Evolutionary conservation across 768 basidiomycete species (phyloP).

Genomic region (Podaxis mareebaensis): DNA sequence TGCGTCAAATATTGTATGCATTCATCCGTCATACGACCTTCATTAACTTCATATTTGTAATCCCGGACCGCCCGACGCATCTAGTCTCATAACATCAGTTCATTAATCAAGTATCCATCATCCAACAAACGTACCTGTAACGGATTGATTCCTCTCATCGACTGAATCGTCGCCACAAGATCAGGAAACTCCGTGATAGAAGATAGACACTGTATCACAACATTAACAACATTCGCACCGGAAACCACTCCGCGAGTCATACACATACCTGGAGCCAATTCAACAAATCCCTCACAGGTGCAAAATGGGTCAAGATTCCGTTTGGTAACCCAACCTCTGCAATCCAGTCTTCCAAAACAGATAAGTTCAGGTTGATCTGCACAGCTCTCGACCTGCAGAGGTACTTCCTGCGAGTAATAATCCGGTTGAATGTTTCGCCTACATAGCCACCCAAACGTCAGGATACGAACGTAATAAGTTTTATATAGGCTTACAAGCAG

Average conservation of each 20-base stretch:
- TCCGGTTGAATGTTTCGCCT: slow-evolving; percentile 87
- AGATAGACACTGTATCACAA: slow-evolving; percentile 64
- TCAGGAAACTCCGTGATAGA: slow-evolving; percentile 86
- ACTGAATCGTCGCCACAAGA: slow-evolving; percentile 88
- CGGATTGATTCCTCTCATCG: slow-evolving; percentile 85
- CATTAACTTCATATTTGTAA: slow-evolving; percentile 92
- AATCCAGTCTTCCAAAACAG: slow-evolving; percentile 90
- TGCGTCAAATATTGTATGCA: slow-evolving; percentile 93
- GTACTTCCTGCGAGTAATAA: slow-evolving; percentile 91
- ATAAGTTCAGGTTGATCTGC: slow-evolving; percentile 87
- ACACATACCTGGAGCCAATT: slow-evolving; percentile 81
- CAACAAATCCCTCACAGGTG: slow-evolving; percentile 80
- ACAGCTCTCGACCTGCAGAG: slow-evolving; percentile 88
- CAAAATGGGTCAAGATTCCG: slow-evolving; percentile 79
- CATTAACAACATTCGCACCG: neutral
- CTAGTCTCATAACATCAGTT: slow-evolving; percentile 34
- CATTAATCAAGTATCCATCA: neutral
- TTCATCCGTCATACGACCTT: slow-evolving; percentile 91
- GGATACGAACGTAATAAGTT: slow-evolving; percentile 1
- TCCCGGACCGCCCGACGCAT: slow-evolving; percentile 94
- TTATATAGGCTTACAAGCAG: slow-evolving; percentile 65
- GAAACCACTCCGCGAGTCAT: slow-evolving; percentile 10
- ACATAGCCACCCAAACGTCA: slow-evolving; percentile 14
- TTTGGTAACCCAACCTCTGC: slow-evolving; percentile 76
- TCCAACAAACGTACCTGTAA: slow-evolving; percentile 61